Evolutionary conservation across 345 rosid genomes (phyloP).

Genomic region (Syzygium grande): DNA sequence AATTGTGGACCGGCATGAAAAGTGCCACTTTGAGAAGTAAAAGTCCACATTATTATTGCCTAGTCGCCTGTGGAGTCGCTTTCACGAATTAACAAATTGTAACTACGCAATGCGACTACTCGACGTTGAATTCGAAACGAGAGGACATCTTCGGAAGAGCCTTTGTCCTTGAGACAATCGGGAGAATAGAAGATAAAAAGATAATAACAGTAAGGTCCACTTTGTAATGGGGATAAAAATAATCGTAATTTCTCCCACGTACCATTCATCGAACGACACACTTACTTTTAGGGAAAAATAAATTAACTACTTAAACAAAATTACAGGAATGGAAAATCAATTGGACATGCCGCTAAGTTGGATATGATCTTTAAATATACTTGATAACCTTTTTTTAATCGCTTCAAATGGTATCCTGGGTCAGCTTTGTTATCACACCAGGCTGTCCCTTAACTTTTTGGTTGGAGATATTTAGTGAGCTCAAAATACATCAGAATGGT

Average conservation of each 20-base stretch:
- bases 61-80: slow-evolving; percentile 7
- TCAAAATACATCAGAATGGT: background rate
- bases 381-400: background rate
- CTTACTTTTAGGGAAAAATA: background rate
- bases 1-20: background rate
- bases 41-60: background rate
- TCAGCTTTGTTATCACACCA: background rate
- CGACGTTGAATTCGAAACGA: slow-evolving; percentile 11
- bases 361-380: background rate
- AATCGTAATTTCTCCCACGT: background rate
- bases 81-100: background rate
- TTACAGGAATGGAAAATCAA: background rate
- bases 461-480: background rate
- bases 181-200: background rate
- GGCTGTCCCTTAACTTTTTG: background rate
- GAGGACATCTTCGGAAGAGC: background rate
- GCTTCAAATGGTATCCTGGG: background rate
- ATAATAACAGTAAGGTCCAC: background rate
- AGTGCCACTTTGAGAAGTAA: background rate
- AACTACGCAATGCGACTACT: slow-evolving; percentile 21
- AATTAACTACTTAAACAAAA: background rate
- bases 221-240: background rate
- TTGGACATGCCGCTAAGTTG: background rate
- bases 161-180: background rate
- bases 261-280: background rate